A percentile compares a stretch with the other conserved stretches of the same genome.
phyloP scores from a whole-genome alignment of 1,284 basidiomycete species.

The Ceraceosorus bombacis region DNA sequence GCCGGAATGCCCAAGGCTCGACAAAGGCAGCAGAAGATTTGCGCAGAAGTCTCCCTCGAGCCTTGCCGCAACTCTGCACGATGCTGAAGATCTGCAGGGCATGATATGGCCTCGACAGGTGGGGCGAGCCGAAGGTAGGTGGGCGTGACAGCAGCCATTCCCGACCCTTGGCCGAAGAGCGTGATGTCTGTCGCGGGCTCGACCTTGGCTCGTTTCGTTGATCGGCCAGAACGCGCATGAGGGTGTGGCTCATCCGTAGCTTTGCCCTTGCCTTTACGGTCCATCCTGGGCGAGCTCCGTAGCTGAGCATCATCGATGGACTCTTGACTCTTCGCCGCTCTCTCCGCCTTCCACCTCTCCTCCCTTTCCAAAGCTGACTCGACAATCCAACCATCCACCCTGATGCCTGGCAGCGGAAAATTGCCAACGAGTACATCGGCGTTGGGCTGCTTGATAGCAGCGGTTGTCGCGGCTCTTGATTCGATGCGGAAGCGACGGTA shows the following conservation, averaged over 20 bases:
- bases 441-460: conserved; percentile 41
- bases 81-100: conserved; percentile 78
- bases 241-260: not conserved
- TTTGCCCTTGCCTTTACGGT: conserved; percentile 10
- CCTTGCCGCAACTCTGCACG: conserved; percentile 72
- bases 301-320: too few relatives aligned
- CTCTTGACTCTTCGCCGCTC: conserved; percentile 5
- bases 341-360: conserved; percentile 26
- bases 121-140: conserved; percentile 49
- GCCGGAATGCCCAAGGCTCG: conserved; percentile 79
- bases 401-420: conserved; percentile 21
- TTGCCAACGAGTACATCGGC: conserved; percentile 33
- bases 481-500: conserved; percentile 31
- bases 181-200: conserved; percentile 50
- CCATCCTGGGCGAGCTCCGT: not conserved
- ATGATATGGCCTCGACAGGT: conserved; percentile 64
- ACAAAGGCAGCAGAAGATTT: conserved; percentile 84
- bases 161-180: conserved; percentile 35
- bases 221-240: too few relatives aligned
- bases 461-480: conserved; percentile 26
- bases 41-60: conserved; percentile 77
- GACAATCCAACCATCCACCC: conserved; percentile 44
- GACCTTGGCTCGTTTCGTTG: not conserved
- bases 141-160: conserved; percentile 18
- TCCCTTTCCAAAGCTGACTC: conserved; percentile 36